Evolutionary conservation across 2,329 filamentous ascomycete species (phyloP).

Genomic region (Rhynchosporium secalis): DNA sequence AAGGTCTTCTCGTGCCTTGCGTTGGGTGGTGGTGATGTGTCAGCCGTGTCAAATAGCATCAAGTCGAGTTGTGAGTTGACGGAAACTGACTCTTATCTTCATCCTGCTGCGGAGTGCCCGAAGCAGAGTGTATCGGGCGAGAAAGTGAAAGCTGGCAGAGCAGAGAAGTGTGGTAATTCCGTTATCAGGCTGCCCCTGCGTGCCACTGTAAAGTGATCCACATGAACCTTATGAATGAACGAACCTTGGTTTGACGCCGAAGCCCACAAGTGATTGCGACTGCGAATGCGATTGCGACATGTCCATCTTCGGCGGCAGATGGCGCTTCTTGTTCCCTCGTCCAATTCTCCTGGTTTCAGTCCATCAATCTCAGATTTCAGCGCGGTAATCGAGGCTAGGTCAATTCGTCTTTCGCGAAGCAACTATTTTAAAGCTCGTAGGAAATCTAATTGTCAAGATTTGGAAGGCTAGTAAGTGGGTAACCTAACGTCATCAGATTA

Average conservation of each 20-base stretch:
- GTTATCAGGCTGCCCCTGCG: background rate
- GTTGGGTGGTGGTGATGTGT: conserved; percentile 8
- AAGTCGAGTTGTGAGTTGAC: background rate
- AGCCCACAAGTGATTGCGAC: background rate
- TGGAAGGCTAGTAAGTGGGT: no score
- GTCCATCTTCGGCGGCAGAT: conserved; percentile 17
- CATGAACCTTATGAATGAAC: background rate
- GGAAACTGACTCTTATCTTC: background rate
- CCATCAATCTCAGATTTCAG: background rate
- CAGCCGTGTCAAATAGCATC: background rate
- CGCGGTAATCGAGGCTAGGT: no score
- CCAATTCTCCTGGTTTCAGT: background rate
- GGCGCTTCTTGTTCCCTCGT: conserved; percentile 17
- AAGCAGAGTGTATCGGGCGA: background rate
- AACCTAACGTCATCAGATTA: no score
- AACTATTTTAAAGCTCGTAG: no score
- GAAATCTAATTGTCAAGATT: no score
- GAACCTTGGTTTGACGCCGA: background rate
- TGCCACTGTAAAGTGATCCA: background rate
- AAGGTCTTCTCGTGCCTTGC: conserved; percentile 22
- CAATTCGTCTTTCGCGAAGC: no score
- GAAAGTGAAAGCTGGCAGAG: background rate
- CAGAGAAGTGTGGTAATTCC: background rate
- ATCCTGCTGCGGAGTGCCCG: background rate
- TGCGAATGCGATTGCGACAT: conserved; percentile 12